A percentile compares a stretch with the other conserved stretches of the same genome.
Conservation (phyloP, 495 filamentous ascomycete species). For the Aspergillus baeticus region DNA sequence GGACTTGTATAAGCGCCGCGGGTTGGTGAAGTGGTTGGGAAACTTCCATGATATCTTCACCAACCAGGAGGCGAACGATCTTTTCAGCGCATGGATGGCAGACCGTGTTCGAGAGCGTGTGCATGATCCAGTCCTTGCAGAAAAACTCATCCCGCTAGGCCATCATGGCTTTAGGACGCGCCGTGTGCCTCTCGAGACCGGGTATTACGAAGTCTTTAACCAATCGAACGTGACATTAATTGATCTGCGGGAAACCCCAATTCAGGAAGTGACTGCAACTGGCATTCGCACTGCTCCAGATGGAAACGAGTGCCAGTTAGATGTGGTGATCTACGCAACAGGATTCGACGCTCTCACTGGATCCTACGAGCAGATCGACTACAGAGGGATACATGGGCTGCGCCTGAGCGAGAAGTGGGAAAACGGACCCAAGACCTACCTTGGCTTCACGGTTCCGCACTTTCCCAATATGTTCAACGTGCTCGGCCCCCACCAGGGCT, state of each 20-base stretch:
- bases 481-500: too few relatives aligned
- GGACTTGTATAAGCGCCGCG: too few relatives aligned
- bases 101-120: conserved; percentile 40
- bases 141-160: conserved; percentile 50
- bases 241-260: conserved; percentile 43
- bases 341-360: conserved; percentile 57
- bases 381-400: too few relatives aligned
- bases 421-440: too few relatives aligned
- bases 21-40: conserved; percentile 37
- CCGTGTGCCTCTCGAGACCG: conserved; percentile 49
- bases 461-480: too few relatives aligned
- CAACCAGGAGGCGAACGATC: conserved; percentile 49
- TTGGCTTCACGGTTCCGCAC: too few relatives aligned
- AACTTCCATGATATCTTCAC: conserved; percentile 51
- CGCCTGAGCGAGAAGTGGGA: too few relatives aligned
- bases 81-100: conserved; percentile 53
- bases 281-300: conserved; percentile 45
- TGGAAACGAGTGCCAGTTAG: conserved; percentile 38
- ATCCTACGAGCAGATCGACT: neutral
- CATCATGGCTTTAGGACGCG: conserved; percentile 50
- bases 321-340: conserved; percentile 53
- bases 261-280: conserved; percentile 37
- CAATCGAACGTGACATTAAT: conserved; percentile 51
- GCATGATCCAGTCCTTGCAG: conserved; percentile 42
- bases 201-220: conserved; percentile 58